Base-by-base conservation (phyloP, 768 basidiomycete genomes). In the Lepiota brunneoincarnata region DNA sequence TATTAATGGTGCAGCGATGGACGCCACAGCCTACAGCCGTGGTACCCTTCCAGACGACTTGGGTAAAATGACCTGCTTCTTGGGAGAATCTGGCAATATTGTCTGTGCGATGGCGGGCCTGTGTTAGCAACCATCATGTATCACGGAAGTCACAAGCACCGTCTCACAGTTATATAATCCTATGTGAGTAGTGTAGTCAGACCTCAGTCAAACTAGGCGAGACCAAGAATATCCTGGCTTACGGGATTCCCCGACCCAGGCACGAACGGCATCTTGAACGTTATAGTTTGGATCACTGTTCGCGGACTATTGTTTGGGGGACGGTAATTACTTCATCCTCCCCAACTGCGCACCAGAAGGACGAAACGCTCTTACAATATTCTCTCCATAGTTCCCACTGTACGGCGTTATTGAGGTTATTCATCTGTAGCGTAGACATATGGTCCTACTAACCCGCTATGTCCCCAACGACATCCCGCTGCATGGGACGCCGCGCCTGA, bases 11-110 rank as follows among this genome's bases (percentile, higher is more conserved):
- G 61, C 81, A 82, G 11, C 54, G 56, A 31, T 69, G 64, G 18
- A 69, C 61, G 11, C 76, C 81, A 51, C 79, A 82, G 4, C 78
- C 78, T 28, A 82, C 71, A 38, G 77, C 65, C 1, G 71, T 76
- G 26, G 74, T 72, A n/a, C 61, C 63, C 63, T 82, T 82, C 81
- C 81, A 83, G 7, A 82, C 81, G 6, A 81, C 72, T 59, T 69
- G 68, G 26, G 68, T 69, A 56, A 69, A 69, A 39, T 69, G 68
- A 12, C 67, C 66, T n/a, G 67, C 67, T 2, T 14, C 51, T 18
- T 15, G 21, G 10, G 64, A 64, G 36, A 67, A 69, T 18, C 57
- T 61, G 20, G 68, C 66, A 21, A 63, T 42, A 51, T 64, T 67
- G 45, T 66, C 67, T 67, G 51, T 14, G 28, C 38, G 23, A 40